Evolutionary conservation across 352 stramenopile genomes (phyloP), one percentile per base, ranked within the genome.

Genomic region (Phytophthora litchii): DNA sequence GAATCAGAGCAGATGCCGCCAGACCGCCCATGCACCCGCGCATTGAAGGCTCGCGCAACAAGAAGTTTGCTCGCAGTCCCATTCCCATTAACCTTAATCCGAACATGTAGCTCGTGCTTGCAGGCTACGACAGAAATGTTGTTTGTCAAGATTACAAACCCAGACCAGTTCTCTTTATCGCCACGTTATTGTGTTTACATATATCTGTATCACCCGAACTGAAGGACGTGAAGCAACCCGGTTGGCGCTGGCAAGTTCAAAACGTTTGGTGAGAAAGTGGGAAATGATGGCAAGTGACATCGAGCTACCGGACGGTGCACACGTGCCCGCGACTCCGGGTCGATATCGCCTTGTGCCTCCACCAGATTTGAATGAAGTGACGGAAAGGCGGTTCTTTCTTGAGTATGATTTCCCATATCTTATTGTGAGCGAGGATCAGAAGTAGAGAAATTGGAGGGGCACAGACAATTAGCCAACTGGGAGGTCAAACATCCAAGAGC

Each of bases 41-140:
- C 17, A 55, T 74, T 25, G 74, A 88, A 53, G 84, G 84, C 41
- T 78, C 82, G 16, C 80, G 80, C 36, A 94, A 94, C 66, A 94
- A 92, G 50, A 88, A 83, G 41, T 77, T 89, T 45, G 72, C 82
- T 47, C 72, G 82, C 34, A 73, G 71, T 11, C 71, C 76, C 52
- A 91, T 94, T 31, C 68, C 73, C 13, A 89, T 94, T 60, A 79
- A 85, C 49, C 53, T 91, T 53, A 80, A 72, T 41, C 19, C 51
- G 19, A 64, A 57, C 38, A 55, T 51, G 37, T 67, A 63, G 25
- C 12, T 48, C 31, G 23, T 54, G 16, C 17, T 42, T 42, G 36
- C 49, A 31, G 7, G 29, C 29, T 11, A 31, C 29, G 29, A 11
- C 29, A 34, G 29, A 34, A 34, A 13, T 12, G 7, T 12, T 11